Percentiles rank a stretch among this genome's conserved stretches.
These are phyloP conservation scores for Pseudopithomyces maydicus DNA, from an alignment of 2,329 filamentous ascomycete species.

Conservation along the genomic window DNA sequence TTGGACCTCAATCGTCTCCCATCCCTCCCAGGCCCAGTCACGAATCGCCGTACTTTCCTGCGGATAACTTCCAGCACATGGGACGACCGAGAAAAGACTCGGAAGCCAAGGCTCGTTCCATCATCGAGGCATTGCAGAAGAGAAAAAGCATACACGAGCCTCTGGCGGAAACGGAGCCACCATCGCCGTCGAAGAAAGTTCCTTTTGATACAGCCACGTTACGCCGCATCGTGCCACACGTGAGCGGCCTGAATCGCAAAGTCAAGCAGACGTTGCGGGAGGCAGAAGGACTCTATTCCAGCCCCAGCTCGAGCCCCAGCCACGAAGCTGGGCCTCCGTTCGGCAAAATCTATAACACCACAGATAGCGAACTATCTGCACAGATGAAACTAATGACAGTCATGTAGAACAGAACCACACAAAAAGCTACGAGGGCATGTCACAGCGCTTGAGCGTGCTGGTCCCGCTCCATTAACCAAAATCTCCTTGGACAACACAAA, in stretches of 20 bases:
- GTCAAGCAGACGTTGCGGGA: slow-evolving; percentile 55
- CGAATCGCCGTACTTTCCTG: slow-evolving; percentile 33
- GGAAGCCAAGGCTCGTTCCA: slow-evolving; percentile 64
- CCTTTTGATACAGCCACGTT: slow-evolving; percentile 70
- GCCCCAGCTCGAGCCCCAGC: slow-evolving; percentile 44
- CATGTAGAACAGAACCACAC: slow-evolving; percentile 37
- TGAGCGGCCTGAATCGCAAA: slow-evolving; percentile 53
- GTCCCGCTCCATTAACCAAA: slow-evolving; percentile 20
- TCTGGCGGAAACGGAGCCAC: slow-evolving; percentile 27
- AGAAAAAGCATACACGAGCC: slow-evolving; percentile 45
- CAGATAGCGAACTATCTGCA: slow-evolving; percentile 38
- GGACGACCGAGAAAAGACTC: slow-evolving; percentile 60
- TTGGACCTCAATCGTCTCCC: slow-evolving; percentile 40
- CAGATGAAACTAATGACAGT: slow-evolving; percentile 50
- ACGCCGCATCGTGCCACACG: slow-evolving; percentile 63
- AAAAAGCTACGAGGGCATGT: slow-evolving; percentile 22
- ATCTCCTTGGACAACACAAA: slow-evolving; percentile 26
- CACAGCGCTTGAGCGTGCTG: slow-evolving; percentile 21
- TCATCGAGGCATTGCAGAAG: slow-evolving; percentile 65
- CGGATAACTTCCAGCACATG: slow-evolving; percentile 29
- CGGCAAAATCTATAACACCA: slow-evolving; percentile 39
- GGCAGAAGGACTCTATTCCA: slow-evolving; percentile 54
- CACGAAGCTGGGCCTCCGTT: slow-evolving; percentile 42
- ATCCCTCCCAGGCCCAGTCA: slow-evolving; percentile 30
- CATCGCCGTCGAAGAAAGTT: slow-evolving; percentile 58